Evolutionary conservation across 805 yeast species (phyloP).

Genomic region (Metschnikowia bowlesiae): DNA sequence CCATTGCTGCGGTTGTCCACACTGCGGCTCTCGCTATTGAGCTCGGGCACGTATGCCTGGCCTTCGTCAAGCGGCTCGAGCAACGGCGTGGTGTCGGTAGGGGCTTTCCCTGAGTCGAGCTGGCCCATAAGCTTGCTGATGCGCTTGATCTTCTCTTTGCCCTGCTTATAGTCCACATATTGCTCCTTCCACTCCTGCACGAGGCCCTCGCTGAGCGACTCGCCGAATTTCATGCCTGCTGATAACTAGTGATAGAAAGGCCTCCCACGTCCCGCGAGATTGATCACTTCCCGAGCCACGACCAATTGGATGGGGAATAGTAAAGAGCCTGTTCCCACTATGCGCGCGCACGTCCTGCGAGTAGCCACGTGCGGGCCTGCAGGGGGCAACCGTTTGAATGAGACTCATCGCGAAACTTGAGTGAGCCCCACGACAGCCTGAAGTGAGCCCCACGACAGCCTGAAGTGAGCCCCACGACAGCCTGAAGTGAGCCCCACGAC

Average conservation of each 20-base stretch:
- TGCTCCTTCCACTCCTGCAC: constrained; percentile 88
- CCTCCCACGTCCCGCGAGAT: no score
- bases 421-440: no score
- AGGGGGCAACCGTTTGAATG: no score
- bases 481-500: no score
- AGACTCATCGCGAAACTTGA: no score
- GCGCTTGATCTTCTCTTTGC: constrained; percentile 50
- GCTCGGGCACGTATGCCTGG: constrained; percentile 4
- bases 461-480: no score
- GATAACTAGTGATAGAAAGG: no score
- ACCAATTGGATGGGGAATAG: no score
- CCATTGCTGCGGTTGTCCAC: neutral
- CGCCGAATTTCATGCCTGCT: constrained; percentile 59
- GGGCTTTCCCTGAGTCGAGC: constrained; percentile 13
- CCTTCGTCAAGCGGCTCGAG: constrained; percentile 10
- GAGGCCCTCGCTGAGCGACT: constrained; percentile 58
- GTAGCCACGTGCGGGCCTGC: neutral
- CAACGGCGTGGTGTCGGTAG: constrained; percentile 16
- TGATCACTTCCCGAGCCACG: no score
- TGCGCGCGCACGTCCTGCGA: no score
- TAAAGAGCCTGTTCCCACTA: no score
- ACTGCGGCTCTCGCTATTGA: neutral
- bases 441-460: no score
- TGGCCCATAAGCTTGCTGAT: constrained; percentile 18
- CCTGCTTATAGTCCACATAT: constrained; percentile 67